Conservation (phyloP, 225 moss, liverwort and hornwort species). For the Anthoceros angustus region DNA sequence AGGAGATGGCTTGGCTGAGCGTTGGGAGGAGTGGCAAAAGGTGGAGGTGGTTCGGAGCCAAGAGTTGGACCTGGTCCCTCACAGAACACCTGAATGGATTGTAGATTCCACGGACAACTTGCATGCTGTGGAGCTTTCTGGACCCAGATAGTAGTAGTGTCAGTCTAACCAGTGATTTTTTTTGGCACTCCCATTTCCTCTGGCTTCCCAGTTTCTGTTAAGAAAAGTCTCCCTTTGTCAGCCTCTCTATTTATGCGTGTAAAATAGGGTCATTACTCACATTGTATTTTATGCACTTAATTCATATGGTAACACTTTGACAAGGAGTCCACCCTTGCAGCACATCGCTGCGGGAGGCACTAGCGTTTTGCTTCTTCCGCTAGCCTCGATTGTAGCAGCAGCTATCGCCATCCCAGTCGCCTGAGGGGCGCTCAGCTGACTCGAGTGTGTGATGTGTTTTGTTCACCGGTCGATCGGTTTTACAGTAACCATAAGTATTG, state of each 20-base stretch:
- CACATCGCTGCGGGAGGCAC: too few relatives aligned
- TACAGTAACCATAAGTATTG: too few relatives aligned
- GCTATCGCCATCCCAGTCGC: too few relatives aligned
- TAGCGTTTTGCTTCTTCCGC: too few relatives aligned
- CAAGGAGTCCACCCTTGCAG: background rate
- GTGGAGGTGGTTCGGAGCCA: constrained; percentile 51
- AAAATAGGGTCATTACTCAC: background rate
- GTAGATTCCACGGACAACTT: constrained; percentile 47
- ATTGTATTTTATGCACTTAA: background rate
- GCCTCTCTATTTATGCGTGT: constrained; percentile 2
- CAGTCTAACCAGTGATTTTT: background rate
- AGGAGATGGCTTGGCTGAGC: constrained; percentile 40
- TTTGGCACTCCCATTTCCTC: background rate
- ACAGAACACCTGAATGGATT: constrained; percentile 41
- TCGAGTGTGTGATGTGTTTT: too few relatives aligned
- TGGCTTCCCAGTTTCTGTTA: background rate
- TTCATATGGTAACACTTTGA: background rate
- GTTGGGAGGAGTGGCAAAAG: constrained; percentile 54
- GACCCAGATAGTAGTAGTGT: constrained; percentile 29
- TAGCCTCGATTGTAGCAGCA: too few relatives aligned
- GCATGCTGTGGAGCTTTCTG: constrained; percentile 44
- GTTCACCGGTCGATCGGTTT: too few relatives aligned
- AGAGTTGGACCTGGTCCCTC: constrained; percentile 40
- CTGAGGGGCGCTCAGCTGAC: too few relatives aligned
- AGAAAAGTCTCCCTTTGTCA: background rate